phyloP scores from a whole-genome alignment of 208 protist genomes.

The Blastocrithidia nonstop region DNA sequence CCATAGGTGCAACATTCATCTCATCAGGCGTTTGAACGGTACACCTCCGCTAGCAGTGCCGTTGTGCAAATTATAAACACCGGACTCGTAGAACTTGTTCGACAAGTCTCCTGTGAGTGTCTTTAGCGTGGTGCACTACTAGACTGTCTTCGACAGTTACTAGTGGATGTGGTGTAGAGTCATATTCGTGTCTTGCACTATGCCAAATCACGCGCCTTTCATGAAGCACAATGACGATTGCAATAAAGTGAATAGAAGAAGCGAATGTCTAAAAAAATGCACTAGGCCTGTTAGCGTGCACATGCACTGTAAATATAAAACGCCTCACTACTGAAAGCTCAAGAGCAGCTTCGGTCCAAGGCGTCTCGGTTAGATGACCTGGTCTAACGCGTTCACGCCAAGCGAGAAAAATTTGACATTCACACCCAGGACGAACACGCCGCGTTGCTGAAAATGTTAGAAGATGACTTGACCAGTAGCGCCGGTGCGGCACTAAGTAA shows the following conservation, averaged over 20 bases:
- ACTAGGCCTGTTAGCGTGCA: slow-evolving; percentile 8
- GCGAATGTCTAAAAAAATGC: background rate
- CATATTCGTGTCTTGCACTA: slow-evolving; percentile 37
- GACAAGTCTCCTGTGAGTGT: slow-evolving; percentile 42
- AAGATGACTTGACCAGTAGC: slow-evolving; percentile 29
- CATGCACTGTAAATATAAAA: slow-evolving; percentile 10
- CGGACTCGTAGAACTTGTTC: slow-evolving; percentile 65
- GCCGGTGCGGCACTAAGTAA: slow-evolving; percentile 33
- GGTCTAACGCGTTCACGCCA: slow-evolving; percentile 34
- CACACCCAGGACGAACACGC: slow-evolving; percentile 42
- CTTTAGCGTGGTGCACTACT: slow-evolving; percentile 70
- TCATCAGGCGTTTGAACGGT: slow-evolving; percentile 24
- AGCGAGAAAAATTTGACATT: slow-evolving; percentile 31
- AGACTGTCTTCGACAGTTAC: slow-evolving; percentile 49
- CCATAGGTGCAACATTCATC: slow-evolving; percentile 15
- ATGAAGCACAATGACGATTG: slow-evolving; percentile 16
- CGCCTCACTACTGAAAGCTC: slow-evolving; percentile 11
- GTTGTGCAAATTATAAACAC: slow-evolving; percentile 50
- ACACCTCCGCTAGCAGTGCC: slow-evolving; percentile 34
- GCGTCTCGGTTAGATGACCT: slow-evolving; percentile 59
- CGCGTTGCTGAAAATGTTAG: slow-evolving; percentile 43
- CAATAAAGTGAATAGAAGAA: slow-evolving; percentile 6
- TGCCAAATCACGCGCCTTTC: slow-evolving; percentile 37
- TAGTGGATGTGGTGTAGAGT: slow-evolving; percentile 42
- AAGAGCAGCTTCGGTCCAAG: slow-evolving; percentile 25